Conservation (phyloP, 1,284 basidiomycete species). For the Athelia sp. region DNA sequence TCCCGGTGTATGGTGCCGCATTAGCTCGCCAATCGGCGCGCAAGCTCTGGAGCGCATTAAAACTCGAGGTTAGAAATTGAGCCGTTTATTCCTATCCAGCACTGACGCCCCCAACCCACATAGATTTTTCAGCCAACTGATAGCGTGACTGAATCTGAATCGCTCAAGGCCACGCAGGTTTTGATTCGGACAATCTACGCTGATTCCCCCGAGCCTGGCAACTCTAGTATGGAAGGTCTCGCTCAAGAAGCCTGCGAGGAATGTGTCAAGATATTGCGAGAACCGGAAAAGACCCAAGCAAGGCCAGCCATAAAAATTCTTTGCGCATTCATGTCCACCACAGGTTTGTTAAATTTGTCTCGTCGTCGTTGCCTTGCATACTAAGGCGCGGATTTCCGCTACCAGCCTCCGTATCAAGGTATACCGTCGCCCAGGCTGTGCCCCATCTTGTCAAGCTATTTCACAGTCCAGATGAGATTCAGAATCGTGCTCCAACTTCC, state of each 20-base stretch:
- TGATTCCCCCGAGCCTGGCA: constrained; percentile 23
- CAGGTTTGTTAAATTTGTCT: constrained; percentile 46
- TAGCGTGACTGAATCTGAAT: constrained; percentile 61
- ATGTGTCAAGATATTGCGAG: constrained; percentile 72
- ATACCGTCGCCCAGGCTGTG: constrained; percentile 61
- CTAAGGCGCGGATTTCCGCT: constrained; percentile 6
- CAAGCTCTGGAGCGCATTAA: constrained; percentile 84
- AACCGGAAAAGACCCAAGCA: constrained; percentile 90
- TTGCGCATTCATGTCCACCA: constrained; percentile 69
- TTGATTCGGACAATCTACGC: constrained; percentile 73
- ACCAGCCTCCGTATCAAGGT: constrained; percentile 66
- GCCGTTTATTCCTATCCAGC: not conserved
- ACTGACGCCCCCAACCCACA: constrained; percentile 5
- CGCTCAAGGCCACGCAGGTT: constrained; percentile 64
- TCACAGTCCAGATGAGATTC: constrained; percentile 70
- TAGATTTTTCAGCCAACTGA: constrained; percentile 92
- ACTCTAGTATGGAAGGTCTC: constrained; percentile 48
- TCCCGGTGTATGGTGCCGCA: constrained; percentile 77
- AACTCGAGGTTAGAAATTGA: constrained; percentile 65
- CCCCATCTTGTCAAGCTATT: constrained; percentile 76
- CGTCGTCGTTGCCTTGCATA: constrained; percentile 1
- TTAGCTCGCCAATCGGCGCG: constrained; percentile 59
- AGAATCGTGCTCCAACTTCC: constrained; percentile 71
- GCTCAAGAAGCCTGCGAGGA: constrained; percentile 75
- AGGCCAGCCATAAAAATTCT: constrained; percentile 80